These are phyloP conservation scores for Fusarium humuli DNA, from an alignment of 2,329 filamentous ascomycete species.

Conservation along the genomic window DNA sequence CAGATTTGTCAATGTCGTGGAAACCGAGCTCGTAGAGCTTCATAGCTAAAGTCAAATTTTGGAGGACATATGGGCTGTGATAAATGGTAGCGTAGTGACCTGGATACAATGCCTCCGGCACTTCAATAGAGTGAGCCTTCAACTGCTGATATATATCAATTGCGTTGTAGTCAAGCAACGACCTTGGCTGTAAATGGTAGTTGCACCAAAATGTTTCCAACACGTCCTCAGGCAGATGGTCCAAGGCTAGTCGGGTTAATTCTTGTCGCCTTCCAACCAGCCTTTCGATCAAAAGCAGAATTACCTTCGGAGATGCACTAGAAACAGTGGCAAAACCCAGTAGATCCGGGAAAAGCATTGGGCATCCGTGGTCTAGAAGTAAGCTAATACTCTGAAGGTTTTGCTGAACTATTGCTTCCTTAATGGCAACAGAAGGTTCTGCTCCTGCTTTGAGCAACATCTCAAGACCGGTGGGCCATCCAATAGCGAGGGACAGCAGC, in stretches of 20 bases:
- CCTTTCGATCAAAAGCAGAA: neutral
- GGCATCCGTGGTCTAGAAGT: accelerated
- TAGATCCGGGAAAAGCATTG: accelerated
- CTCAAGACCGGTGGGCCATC: neutral
- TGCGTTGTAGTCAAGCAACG: neutral
- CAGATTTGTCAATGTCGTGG: neutral
- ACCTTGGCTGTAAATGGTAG: accelerated
- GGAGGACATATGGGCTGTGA: accelerated
- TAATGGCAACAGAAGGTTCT: accelerated
- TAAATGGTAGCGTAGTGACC: neutral
- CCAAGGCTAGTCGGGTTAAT: neutral
- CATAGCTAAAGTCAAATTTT: accelerated
- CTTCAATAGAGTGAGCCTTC: neutral
- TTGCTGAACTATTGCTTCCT: neutral
- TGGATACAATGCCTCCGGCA: neutral
- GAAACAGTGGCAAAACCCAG: accelerated
- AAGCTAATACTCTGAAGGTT: accelerated
- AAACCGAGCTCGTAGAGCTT: accelerated
- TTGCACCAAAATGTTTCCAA: neutral
- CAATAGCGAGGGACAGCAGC: accelerated
- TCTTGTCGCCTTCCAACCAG: accelerated
- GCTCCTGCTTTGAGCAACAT: accelerated
- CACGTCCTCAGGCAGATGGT: neutral
- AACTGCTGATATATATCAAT: accelerated
- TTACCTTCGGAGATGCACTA: accelerated